Conservation (phyloP, 2,329 filamentous ascomycete species). For the Simplicillium aogashimaense region DNA sequence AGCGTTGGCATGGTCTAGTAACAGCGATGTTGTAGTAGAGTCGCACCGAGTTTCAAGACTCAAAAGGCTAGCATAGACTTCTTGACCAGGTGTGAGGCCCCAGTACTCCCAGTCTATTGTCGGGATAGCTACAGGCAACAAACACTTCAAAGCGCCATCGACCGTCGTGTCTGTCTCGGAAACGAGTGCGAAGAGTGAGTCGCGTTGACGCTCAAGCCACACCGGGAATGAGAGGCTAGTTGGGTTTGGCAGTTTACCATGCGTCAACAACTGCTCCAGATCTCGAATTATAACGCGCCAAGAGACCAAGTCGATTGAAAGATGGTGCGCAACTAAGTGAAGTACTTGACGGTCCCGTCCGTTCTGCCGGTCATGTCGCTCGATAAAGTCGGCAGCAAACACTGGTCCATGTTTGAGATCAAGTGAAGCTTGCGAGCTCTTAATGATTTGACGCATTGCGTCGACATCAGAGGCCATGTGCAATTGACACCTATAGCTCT, state of each 20-base stretch:
- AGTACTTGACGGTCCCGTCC: constrained; percentile 5
- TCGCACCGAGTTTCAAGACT: no score
- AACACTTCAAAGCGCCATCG: background rate
- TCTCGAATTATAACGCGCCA: constrained; percentile 25
- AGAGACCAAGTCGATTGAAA: constrained; percentile 34
- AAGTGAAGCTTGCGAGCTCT: constrained; percentile 5
- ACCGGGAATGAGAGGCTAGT: constrained; percentile 18
- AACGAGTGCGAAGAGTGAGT: no score
- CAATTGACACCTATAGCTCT: constrained; percentile 10
- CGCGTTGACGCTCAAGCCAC: constrained; percentile 14
- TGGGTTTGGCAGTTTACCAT: background rate
- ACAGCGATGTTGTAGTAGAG: constrained; percentile 5
- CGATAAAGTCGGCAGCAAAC: constrained; percentile 10
- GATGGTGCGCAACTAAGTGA: constrained; percentile 9
- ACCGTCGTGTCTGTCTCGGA: constrained; percentile 3
- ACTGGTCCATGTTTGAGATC: constrained; percentile 11
- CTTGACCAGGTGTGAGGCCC: constrained; percentile 4
- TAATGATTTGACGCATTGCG: background rate
- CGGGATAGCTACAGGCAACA: constrained; percentile 5
- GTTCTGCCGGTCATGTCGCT: background rate
- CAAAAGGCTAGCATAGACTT: background rate
- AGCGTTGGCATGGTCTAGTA: constrained; percentile 16
- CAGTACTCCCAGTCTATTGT: constrained; percentile 11
- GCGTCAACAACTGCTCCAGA: constrained; percentile 6
- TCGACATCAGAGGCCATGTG: background rate